Evolutionary conservation across 305 asterid species (phyloP), one percentile per base, ranked within the genome.

Genomic region (Striga hermonthica): DNA sequence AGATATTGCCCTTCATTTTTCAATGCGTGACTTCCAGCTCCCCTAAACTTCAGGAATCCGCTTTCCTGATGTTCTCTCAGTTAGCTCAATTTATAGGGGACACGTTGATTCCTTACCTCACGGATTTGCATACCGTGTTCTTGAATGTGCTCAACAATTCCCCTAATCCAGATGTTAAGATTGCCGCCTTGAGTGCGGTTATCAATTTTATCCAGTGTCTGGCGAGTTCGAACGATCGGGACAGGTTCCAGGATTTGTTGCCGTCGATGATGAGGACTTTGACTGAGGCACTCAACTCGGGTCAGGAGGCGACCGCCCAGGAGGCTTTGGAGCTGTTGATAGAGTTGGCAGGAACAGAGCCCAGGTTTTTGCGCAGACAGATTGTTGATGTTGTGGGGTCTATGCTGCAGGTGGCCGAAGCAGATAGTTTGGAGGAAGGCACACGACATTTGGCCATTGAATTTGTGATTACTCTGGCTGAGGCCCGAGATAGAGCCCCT

Each of bases 241-340:
- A 90, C 69, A 80, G 97, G 77, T 90, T 90, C 70, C 96, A 88
- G 91, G 97, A 90, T 67, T 74, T 90, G 69, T 77, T 90, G 65
- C 97, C 97, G 0, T 67, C 91, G 14, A 90, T 90, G 97, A 88
- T 90, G 96, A 86, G 76, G 80, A 90, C 96, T 39, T 78, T 90
- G 85, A 90, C 96, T 0, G 91, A 90, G 84, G 78, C 96, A 0
- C 71, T 90, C 73, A 88, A 84, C 63, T 72, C 82, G 0, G 89
- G 93, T 28, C 92, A 88, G 71, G 96, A 90, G 74, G 89, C 83
- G 3, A 90, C 96, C 0, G 97, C 97, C 0, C 97, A 90, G 75
- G 95, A 90, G 76, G 97, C 97, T 0, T 63, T 90, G 81, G 97
- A 90, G 76, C 56, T 90, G 78, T 66, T 90, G 79, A 90, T 90